Evolutionary conservation across 768 basidiomycete species (phyloP).

Genomic region (Tulasnella sp.): DNA sequence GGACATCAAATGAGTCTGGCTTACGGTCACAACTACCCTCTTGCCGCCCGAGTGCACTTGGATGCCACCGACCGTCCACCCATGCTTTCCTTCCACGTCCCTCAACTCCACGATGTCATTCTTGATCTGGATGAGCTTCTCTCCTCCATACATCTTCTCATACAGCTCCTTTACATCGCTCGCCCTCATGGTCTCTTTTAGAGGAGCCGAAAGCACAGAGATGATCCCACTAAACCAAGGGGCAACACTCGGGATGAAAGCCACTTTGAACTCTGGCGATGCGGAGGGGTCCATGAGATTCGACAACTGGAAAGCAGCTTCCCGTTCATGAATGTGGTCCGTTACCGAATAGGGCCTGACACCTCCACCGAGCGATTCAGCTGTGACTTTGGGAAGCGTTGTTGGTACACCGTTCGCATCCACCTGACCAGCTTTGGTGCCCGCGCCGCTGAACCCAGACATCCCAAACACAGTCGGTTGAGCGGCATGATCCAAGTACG

Average conservation of each 20-base stretch:
- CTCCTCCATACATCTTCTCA: slow-evolving; percentile 62
- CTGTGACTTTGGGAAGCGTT: slow-evolving; percentile 71
- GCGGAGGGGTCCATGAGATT: slow-evolving; percentile 34
- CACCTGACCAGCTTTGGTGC: slow-evolving; percentile 60
- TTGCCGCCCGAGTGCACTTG: slow-evolving; percentile 85
- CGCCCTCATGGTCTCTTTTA: slow-evolving; percentile 54
- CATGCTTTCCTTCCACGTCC: slow-evolving; percentile 75
- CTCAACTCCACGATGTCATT: slow-evolving; percentile 60
- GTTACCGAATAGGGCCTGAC: slow-evolving; percentile 83
- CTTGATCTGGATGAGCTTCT: slow-evolving; percentile 58
- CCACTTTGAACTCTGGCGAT: slow-evolving; percentile 39
- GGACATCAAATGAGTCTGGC: slow-evolving; percentile 27
- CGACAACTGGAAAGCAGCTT: slow-evolving; percentile 78
- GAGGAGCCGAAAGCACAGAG: slow-evolving; percentile 73
- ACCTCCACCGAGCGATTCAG: slow-evolving; percentile 63
- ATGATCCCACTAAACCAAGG: slow-evolving; percentile 98
- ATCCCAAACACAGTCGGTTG: slow-evolving; percentile 84
- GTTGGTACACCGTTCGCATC: slow-evolving; percentile 59
- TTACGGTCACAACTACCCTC: slow-evolving; percentile 85
- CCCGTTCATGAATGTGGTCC: slow-evolving; percentile 98
- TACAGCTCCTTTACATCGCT: slow-evolving; percentile 63
- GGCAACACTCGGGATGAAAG: slow-evolving; percentile 78
- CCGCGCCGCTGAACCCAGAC: slow-evolving; percentile 92
- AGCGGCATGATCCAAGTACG: slow-evolving; percentile 46
- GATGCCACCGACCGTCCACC: slow-evolving; percentile 85